Conservation (phyloP, 2,329 filamentous ascomycete genomes). For the Alternaria ethzedia region DNA sequence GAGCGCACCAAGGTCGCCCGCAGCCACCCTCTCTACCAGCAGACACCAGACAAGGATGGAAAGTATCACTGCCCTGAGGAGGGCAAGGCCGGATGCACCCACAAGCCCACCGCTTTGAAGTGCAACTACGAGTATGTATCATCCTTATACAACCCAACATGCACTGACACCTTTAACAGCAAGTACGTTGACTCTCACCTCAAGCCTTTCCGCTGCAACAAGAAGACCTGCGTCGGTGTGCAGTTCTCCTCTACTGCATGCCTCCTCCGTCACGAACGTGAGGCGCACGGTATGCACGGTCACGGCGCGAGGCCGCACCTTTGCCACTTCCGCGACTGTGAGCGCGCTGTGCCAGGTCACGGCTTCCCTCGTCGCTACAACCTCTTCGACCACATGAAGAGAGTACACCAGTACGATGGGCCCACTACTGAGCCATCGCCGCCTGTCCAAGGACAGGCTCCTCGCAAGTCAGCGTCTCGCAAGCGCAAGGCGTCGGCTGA, state of each 20-base stretch:
- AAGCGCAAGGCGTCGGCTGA: constrained; percentile 46
- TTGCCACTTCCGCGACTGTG: constrained; percentile 86
- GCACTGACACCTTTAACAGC: constrained; percentile 57
- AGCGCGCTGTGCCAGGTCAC: constrained; percentile 79
- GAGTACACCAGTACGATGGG: constrained; percentile 73
- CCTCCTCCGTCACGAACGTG: constrained; percentile 90
- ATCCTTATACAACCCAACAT: not conserved
- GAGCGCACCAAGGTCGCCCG: constrained; percentile 50
- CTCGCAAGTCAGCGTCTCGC: constrained; percentile 37
- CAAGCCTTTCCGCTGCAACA: constrained; percentile 95
- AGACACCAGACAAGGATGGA: constrained; percentile 70
- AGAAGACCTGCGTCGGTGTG: constrained; percentile 79
- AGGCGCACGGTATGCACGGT: constrained; percentile 94
- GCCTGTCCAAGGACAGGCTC: constrained; percentile 29
- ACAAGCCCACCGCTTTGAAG: constrained; percentile 95
- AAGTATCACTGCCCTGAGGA: constrained; percentile 94
- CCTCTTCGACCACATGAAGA: constrained; percentile 94
- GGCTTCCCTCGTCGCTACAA: constrained; percentile 97
- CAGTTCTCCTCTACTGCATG: constrained; percentile 96
- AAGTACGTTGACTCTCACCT: constrained; percentile 97
- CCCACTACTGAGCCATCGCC: constrained; percentile 43
- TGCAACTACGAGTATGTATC: constrained; percentile 93
- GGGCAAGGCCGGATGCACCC: constrained; percentile 75
- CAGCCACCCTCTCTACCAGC: constrained; percentile 73
- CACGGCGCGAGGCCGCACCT: constrained; percentile 92